Percentiles rank a stretch among this genome's conserved stretches.
Evolutionary conservation across 257 asterid species (phyloP).

Genomic region (Capsicum baccatum): DNA sequence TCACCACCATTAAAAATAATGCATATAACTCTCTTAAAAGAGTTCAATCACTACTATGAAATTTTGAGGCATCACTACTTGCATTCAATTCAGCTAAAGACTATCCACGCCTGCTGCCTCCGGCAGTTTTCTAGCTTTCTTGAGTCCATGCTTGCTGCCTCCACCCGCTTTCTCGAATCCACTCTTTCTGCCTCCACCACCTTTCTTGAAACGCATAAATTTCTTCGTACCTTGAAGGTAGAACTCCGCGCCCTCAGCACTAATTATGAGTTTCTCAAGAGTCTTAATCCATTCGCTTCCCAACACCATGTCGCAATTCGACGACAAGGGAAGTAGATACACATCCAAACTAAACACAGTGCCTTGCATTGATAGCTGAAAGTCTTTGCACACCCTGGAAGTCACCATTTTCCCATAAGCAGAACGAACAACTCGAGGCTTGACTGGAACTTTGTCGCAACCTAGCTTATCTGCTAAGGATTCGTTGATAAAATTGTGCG

Average conservation of each 20-base stretch:
- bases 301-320: not conserved
- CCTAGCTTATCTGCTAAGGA: slow-evolving; percentile 5
- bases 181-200: not conserved
- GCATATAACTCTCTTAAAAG: too few species aligned
- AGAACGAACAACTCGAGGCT: not conserved
- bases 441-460: not conserved
- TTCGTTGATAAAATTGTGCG: slow-evolving; percentile 1
- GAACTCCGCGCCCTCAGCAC: not conserved
- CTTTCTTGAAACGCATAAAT: not conserved
- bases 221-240: not conserved
- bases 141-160: not conserved
- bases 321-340: not conserved
- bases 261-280: not conserved
- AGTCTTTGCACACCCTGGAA: not conserved
- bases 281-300: not conserved
- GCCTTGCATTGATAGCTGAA: slow-evolving; percentile 20
- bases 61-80: not conserved
- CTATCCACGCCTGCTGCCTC: not conserved
- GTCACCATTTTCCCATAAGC: not conserved
- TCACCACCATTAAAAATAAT: too few species aligned
- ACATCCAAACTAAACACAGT: not conserved
- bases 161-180: not conserved
- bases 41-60: not conserved
- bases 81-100: not conserved
- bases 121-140: not conserved